Evolutionary conservation across 331 rosid genomes (phyloP), one percentile per base, ranked within the genome.

Genomic region (Quercus phellos): DNA sequence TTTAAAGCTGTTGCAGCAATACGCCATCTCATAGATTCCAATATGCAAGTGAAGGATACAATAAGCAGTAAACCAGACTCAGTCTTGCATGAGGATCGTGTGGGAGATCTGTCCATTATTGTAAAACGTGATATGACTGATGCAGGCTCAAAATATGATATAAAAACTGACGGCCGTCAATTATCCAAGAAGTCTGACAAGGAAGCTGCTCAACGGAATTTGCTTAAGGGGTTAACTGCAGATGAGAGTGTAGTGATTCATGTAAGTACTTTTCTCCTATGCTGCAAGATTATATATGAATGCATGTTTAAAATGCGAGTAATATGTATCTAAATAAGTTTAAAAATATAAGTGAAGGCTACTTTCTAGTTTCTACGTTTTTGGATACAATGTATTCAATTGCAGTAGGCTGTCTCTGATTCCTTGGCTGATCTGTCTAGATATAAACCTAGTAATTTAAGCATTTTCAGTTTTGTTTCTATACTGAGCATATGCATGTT

Each of bases 221-320:
- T 95, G 81, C 85, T 92, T 22, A 95, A 95, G 88, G 99, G 99
- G 68, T 73, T 95, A 85, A 87, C 98, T 74, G 93, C 99, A 17
- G 97, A 95, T 80, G 99, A 92, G 87, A 95, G 89, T 80, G 99
- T 90, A 51, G 76, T 85, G 70, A 88, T 95, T 76, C 94, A 75
- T 84, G 99, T 92, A 85, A 90, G 98, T 83, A 74, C 53, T 70
- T 51, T 70, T 75, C 61, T 19, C 18, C 30, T 35, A 0, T 68
- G 64, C 68, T 59, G 4, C 64, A 74, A 75, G 19, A 69, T 54
- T 61, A n/a, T 59, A 27, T 75, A 43, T 38, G 42, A 55, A 43
- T 58, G 66, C 59, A 27, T 59, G 1, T 30, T 12, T 21, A 21
- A 18, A 51, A 64, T 50, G 21, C 22, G 73, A 51, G 42, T 50